Evolutionary conservation across 495 filamentous ascomycete genomes (phyloP).

Genomic region (Lindgomyces ingoldianus): DNA sequence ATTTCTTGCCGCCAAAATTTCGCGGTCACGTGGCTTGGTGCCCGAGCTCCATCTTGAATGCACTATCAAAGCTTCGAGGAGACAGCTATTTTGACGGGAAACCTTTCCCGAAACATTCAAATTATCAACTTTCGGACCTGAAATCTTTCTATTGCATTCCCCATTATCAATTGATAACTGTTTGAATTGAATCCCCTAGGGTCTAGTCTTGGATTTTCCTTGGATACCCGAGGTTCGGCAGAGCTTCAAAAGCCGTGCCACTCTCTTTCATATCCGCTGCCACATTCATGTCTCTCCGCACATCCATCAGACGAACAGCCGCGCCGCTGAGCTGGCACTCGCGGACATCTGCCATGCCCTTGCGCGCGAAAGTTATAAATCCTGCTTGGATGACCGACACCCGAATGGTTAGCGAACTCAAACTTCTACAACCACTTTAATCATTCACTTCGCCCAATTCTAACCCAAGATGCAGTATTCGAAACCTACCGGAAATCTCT

Average conservation of each 20-base stretch:
- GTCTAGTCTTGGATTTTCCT: background rate
- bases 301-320: slow-evolving; percentile 30
- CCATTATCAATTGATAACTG: slow-evolving; percentile 14
- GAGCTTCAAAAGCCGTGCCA: slow-evolving; percentile 32
- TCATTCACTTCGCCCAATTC: background rate
- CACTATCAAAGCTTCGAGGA: background rate
- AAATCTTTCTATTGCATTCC: background rate
- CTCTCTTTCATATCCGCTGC: background rate
- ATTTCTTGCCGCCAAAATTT: slow-evolving; percentile 9
- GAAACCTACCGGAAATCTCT: slow-evolving; percentile 29
- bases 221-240: slow-evolving; percentile 38
- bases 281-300: slow-evolving; percentile 37
- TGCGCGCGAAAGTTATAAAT: slow-evolving; percentile 78
- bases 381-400: slow-evolving; percentile 56
- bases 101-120: slow-evolving; percentile 8
- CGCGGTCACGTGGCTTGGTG: background rate
- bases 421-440: background rate
- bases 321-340: slow-evolving; percentile 37
- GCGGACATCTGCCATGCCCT: slow-evolving; percentile 66
- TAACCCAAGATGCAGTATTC: slow-evolving; percentile 34
- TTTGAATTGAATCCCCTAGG: too few species aligned
- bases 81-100: slow-evolving; percentile 11
- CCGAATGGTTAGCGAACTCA: slow-evolving; percentile 51
- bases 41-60: background rate
- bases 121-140: background rate